A percentile compares a stretch with the other conserved stretches of the same genome.
phyloP scores from a whole-genome alignment of 2,329 filamentous ascomycete genomes.

The Fusarium sp. region DNA sequence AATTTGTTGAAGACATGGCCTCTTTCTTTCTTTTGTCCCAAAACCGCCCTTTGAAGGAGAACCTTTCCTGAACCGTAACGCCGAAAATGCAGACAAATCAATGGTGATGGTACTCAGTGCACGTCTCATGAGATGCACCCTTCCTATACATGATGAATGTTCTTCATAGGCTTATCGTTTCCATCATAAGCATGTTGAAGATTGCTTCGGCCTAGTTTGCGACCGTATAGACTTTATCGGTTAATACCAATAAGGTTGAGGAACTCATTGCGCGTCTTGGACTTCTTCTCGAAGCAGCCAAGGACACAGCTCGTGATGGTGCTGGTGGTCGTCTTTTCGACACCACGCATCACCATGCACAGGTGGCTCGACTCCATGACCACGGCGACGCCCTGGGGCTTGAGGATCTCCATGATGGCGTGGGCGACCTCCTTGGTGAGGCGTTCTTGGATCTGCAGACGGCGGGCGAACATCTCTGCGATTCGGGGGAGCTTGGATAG shows the following conservation, averaged over 20 bases:
- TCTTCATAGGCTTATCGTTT: conserved; percentile 22
- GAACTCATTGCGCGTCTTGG: conserved; percentile 96
- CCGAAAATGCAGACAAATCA: conserved; percentile 27
- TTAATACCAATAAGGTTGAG: conserved; percentile 80
- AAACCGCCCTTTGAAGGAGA: conserved; percentile 24
- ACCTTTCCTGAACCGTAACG: conserved; percentile 21
- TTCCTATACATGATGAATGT: conserved; percentile 33
- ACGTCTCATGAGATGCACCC: neutral
- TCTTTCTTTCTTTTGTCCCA: conserved; percentile 30
- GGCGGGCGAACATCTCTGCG: conserved; percentile 94
- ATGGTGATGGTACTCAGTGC: conserved; percentile 23
- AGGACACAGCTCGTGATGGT: conserved; percentile 98
- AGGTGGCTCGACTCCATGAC: conserved; percentile 97
- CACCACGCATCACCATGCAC: conserved; percentile 99
- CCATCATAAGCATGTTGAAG: conserved; percentile 31
- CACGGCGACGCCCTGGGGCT: conserved; percentile 93
- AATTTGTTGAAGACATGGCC: conserved; percentile 48
- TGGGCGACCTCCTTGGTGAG: conserved; percentile 96
- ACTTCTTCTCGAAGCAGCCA: conserved; percentile 92
- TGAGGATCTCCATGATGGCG: conserved; percentile 90
- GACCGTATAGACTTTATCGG: conserved; percentile 11
- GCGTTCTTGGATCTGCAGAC: conserved; percentile 95
- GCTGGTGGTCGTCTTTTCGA: conserved; percentile 86
- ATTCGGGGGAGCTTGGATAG: conserved; percentile 96
- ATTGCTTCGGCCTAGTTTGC: conserved; percentile 3